A percentile compares a stretch with the other conserved stretches of the same genome.
Conservation (phyloP, 768 basidiomycete genomes). For the Lactarius vividus region DNA sequence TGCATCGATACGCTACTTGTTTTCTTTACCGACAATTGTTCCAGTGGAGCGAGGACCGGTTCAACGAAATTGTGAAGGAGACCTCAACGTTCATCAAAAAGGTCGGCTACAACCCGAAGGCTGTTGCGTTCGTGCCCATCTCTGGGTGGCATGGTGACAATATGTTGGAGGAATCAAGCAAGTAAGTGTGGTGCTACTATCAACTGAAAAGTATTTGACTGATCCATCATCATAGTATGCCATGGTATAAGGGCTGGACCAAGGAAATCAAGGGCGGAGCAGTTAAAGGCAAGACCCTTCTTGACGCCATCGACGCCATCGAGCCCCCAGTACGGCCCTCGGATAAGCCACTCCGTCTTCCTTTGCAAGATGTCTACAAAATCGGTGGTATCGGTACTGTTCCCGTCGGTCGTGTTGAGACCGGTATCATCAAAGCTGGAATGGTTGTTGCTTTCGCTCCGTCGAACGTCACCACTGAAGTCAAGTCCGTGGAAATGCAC, state of each 20-base stretch:
- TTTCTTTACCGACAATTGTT: constrained; percentile 14
- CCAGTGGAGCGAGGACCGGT: constrained; percentile 98
- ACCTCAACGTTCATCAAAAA: constrained; percentile 98
- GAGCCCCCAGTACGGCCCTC: constrained; percentile 95
- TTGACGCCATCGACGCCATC: constrained; percentile 99
- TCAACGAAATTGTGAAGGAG: constrained; percentile 99
- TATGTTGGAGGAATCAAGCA: constrained; percentile 98
- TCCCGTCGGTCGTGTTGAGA: constrained; percentile 99
- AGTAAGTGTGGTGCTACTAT: constrained; percentile 49
- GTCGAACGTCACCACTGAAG: constrained; percentile 98
- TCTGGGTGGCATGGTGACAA: constrained; percentile 99
- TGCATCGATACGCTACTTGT: constrained; percentile 22
- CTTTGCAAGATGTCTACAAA: constrained; percentile 99
- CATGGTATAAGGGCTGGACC: constrained; percentile 99
- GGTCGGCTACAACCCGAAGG: constrained; percentile 99
- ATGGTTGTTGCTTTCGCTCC: constrained; percentile 99
- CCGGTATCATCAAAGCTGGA: constrained; percentile 99
- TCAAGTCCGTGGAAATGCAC: constrained; percentile 99
- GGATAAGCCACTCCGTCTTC: constrained; percentile 99
- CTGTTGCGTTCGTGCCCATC: constrained; percentile 98
- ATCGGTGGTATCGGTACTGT: constrained; percentile 99
- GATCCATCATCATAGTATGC: constrained; percentile 61
- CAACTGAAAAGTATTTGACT: neutral
- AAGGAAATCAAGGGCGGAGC: constrained; percentile 93
- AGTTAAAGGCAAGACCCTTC: constrained; percentile 97